Base-by-base conservation (phyloP, 1,284 basidiomycete species). In the Ustilago lituana region DNA sequence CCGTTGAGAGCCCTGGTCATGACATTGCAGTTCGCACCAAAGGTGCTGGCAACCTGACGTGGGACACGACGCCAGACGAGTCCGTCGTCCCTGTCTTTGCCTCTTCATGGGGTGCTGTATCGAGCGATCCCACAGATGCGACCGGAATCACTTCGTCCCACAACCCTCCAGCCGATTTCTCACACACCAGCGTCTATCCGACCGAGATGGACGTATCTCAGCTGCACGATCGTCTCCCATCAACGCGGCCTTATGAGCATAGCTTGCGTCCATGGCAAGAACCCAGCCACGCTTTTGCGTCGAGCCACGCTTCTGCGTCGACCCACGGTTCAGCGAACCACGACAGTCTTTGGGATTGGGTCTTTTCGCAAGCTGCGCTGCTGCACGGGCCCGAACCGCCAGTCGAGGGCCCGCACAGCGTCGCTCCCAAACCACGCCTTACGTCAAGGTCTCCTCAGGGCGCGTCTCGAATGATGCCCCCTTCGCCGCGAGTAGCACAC, bases 281-380 rank as follows among this genome's bases (percentile, higher is more conserved):
- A 22, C 60, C 55, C 4, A 35, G 44, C 27, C 51, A 31, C 23
- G 23, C 17, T n/a, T n/a, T n/a, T n/a, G n/a, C n/a, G n/a, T n/a
- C n/a, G n/a, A n/a, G n/a, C n/a, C n/a, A n/a, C n/a, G n/a, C n/a
- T n/a, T n/a, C n/a, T n/a, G n/a, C n/a, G n/a, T n/a, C n/a, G n/a
- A n/a, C n/a, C n/a, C n/a, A n/a, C n/a, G n/a, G n/a, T n/a, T n/a
- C n/a, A n/a, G n/a, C n/a, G n/a, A n/a, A n/a, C n/a, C n/a, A n/a
- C n/a, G 63, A 63, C 47, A 29, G n/a, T 22, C 26, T 68, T 7
- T 68, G 64, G 64, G 58, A 58, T 11, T 68, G 64, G 64, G 45
- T 60, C 1, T 56, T 68, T 19, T 46, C 36, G 26, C 58, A 61
- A 33, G 64, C 49, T 5, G 64, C 58, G 8, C 31, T 63, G 15